Percentiles rank a stretch among this genome's conserved stretches.
These are phyloP conservation scores for Phalaenopsis hybrid DNA, from an alignment of 116 monocot species.

Conservation along the genomic window DNA sequence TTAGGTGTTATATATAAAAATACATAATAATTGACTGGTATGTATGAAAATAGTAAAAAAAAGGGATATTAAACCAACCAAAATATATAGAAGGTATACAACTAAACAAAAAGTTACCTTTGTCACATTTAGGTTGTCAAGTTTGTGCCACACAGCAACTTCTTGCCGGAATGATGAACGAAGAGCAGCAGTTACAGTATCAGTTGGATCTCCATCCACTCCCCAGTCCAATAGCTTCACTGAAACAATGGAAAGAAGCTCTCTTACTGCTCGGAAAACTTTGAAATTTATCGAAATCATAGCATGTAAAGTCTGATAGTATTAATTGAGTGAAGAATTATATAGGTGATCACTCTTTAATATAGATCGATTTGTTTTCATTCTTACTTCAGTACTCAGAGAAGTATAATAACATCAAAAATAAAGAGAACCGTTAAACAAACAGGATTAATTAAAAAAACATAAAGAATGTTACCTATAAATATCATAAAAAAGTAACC, in stretches of 20 bases:
- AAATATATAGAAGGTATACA: neutral
- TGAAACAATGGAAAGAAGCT: slow-evolving; percentile 10
- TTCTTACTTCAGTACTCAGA: too few species aligned
- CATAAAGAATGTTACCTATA: too few species aligned
- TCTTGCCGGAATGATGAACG: slow-evolving; percentile 46
- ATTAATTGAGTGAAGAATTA: neutral
- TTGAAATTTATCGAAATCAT: neutral
- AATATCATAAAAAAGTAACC: too few species aligned
- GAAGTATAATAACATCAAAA: neutral
- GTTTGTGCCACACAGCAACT: slow-evolving; percentile 50
- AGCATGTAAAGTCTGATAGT: neutral
- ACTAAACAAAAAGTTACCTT: slow-evolving; percentile 16
- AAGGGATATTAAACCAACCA: too few species aligned
- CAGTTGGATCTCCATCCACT: slow-evolving; percentile 29
- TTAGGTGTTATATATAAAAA: too few species aligned
- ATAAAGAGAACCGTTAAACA: neutral
- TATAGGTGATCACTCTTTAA: too few species aligned
- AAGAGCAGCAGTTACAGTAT: slow-evolving; percentile 31
- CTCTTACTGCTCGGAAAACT: neutral
- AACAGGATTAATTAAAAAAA: neutral
- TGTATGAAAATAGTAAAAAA: too few species aligned
- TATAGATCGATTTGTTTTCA: too few species aligned
- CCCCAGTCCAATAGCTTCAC: slow-evolving; percentile 57
- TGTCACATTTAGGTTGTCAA: slow-evolving; percentile 46
- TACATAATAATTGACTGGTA: too few species aligned